phyloP scores from a whole-genome alignment of 306 rosid genomes.

The Quercus alba region DNA sequence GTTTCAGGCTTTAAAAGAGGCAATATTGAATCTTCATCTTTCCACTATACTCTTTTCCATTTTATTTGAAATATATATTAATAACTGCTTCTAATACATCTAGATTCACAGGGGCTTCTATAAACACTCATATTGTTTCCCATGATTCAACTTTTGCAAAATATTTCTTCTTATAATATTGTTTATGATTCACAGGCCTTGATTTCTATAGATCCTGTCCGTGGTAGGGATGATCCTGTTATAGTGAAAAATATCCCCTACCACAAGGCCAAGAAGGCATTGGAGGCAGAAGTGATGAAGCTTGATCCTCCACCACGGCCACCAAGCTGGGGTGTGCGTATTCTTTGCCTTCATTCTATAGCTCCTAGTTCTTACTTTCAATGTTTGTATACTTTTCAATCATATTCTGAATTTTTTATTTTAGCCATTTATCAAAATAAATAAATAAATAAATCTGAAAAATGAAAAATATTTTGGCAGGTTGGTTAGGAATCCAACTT shows the following conservation, averaged over 20 bases:
- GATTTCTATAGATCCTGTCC: conserved; percentile 83
- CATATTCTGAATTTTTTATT: neutral
- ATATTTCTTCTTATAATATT: conserved; percentile 6
- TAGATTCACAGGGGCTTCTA: neutral
- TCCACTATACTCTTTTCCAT: neutral
- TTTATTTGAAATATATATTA: neutral
- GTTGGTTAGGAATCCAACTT: neutral
- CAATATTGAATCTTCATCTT: neutral
- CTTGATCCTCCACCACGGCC: conserved; percentile 94
- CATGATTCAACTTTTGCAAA: conserved; percentile 5
- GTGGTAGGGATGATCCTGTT: conserved; percentile 89
- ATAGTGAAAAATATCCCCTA: conserved; percentile 77
- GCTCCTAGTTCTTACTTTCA: conserved; percentile 9
- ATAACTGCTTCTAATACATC: neutral
- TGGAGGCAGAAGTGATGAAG: conserved; percentile 83
- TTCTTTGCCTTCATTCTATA: conserved; percentile 12
- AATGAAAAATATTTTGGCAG: neutral
- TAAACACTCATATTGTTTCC: neutral
- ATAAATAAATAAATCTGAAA: neutral
- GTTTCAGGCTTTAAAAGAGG: neutral
- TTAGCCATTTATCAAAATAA: too few relatives aligned
- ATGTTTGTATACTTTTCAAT: neutral
- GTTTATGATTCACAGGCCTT: conserved; percentile 55
- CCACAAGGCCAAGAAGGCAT: conserved; percentile 80
- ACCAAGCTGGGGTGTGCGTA: conserved; percentile 84